Evolutionary conservation across 106 monocot genomes (phyloP).

Genomic region (Chionographis japonica): DNA sequence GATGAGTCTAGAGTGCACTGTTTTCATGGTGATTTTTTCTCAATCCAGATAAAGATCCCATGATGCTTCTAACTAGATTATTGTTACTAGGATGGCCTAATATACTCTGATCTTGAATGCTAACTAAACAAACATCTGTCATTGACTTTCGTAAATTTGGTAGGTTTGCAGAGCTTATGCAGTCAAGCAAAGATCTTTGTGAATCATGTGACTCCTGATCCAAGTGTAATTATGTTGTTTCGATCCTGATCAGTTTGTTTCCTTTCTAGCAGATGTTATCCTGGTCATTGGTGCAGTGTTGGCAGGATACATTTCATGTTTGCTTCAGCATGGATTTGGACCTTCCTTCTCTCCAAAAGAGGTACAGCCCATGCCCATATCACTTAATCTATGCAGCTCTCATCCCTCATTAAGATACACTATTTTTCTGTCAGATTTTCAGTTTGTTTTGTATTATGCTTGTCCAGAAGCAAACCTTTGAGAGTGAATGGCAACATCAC

Average conservation of each 20-base stretch:
- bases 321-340: slow-evolving; percentile 72
- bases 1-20: too few species aligned
- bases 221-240: neutral
- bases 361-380: slow-evolving; percentile 9
- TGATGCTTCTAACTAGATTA: too few species aligned
- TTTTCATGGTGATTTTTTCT: too few species aligned
- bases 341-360: slow-evolving; percentile 34
- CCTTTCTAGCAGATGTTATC: slow-evolving; percentile 55
- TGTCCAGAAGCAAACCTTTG: slow-evolving; percentile 40
- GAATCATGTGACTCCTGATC: too few species aligned
- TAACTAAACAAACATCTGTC: too few species aligned
- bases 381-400: too few species aligned
- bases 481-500: slow-evolving; percentile 21
- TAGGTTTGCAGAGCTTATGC: neutral
- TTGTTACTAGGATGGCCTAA: too few species aligned
- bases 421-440: neutral
- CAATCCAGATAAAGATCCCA: too few species aligned
- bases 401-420: too few species aligned
- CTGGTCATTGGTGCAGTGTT: slow-evolving; percentile 84
- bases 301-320: slow-evolving; percentile 76
- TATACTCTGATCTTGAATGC: too few species aligned
- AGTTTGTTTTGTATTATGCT: neutral
- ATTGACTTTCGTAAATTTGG: neutral
- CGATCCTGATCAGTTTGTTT: slow-evolving; percentile 2
- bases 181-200: too few species aligned